These are phyloP conservation scores for Aspergillus pseudonomiae DNA, from an alignment of 2,329 filamentous ascomycete species.

Conservation along the genomic window DNA sequence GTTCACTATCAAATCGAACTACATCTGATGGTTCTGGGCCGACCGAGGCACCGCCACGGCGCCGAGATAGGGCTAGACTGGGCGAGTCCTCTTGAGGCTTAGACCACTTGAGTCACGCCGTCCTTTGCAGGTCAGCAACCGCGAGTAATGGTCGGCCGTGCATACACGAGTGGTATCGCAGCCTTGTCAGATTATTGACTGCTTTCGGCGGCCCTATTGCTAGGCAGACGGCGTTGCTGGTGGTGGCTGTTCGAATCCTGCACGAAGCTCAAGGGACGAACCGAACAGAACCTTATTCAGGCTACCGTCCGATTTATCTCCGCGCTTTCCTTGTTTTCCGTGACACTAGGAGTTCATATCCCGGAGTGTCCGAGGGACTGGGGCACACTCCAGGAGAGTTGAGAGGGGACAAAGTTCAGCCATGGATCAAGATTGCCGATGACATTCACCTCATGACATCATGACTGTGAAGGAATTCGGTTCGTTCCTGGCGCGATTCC, in stretches of 20 bases:
- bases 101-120: not conserved
- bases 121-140: not conserved
- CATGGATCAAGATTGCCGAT: not conserved
- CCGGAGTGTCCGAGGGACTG: not conserved
- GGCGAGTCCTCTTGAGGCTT: not conserved
- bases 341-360: not conserved
- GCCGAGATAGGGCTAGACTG: slow-evolving; percentile 4
- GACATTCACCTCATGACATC: slow-evolving; percentile 10
- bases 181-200: not conserved
- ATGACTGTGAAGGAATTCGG: not conserved
- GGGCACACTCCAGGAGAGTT: not conserved
- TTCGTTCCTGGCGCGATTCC: slow-evolving; percentile 8
- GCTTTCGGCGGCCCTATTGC: not conserved
- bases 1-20: not conserved
- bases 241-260: not conserved
- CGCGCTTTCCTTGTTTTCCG: not conserved
- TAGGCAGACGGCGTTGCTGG: not conserved
- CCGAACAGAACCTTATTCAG: slow-evolving; percentile 5
- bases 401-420: not conserved
- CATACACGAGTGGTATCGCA: not conserved
- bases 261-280: not conserved
- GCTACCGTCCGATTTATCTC: slow-evolving; percentile 1
- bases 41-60: not conserved
- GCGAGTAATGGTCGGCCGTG: not conserved
- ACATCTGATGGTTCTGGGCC: not conserved